Base-by-base conservation (phyloP, 805 yeast genomes). In the Sugiyamaella lignohabitans region DNA sequence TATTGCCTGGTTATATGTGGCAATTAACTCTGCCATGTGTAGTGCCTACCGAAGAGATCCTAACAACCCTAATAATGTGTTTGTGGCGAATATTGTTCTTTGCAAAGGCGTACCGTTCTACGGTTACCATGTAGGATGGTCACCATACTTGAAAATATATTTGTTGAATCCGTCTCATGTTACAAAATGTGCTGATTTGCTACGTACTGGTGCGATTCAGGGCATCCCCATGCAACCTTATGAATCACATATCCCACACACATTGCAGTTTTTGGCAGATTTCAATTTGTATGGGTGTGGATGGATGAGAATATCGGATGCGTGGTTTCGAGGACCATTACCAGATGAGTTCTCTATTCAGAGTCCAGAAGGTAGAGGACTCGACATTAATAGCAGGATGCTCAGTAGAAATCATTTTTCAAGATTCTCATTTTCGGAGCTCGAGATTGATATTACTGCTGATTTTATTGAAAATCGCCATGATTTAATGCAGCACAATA, bases 201-300 rank as follows among this genome's bases (percentile, higher is more conserved):
- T 78, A 2, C 63, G 69, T 20, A 73, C 60, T 21, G 81, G 81
- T 0, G 64, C 63, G 2, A 56, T 76, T 1, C 53, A 67, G 35
- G 71, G 69, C 2, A 58, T 57, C 18, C 48, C 57, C 0, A 52
- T 67, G 11, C 81, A 79, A 40, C 78, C 81, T 0, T 86, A 69
- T 60, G 98, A 93, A 58, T 71, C 88, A 0, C 98, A 93, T 59
- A 72, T 91, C 10, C 88, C 96, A 0, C 83, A 71, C 55, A 59
- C 76, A 1, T 62, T 87, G 4, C 97, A 93, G 59, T 87, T 91
- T 58, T 62, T 87, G 22, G 71, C 84, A 0, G 98, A 93, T 59
- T 87, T 74, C 64, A 89, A 91, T 59, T 63, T 91, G 24, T 86
- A 74, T 59, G 94, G 96, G 1, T 86, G 96, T 62, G 80, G 82